Conservation (phyloP, 2,329 filamentous ascomycete genomes). For the Colletotrichum echinochloae region DNA sequence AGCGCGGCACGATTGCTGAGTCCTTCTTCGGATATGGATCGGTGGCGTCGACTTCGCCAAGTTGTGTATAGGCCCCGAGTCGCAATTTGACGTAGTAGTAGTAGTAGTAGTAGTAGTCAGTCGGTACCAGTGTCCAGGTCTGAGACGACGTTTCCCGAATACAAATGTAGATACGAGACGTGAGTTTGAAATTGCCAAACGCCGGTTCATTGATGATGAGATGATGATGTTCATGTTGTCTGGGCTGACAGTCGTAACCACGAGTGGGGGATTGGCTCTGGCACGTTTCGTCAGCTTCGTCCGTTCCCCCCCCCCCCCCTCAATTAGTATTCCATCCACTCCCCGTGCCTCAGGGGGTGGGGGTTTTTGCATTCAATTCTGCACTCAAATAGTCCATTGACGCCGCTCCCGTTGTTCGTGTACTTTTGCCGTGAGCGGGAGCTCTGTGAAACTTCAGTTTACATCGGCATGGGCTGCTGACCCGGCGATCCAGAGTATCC, state of each 20-base stretch:
- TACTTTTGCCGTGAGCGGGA: not conserved
- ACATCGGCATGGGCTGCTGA: conserved; percentile 24
- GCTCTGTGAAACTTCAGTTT: not conserved
- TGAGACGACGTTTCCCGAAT: not conserved
- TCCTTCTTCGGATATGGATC: not conserved
- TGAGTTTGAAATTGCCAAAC: conserved; percentile 36
- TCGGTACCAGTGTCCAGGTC: not conserved
- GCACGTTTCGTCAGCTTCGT: conserved; percentile 11
- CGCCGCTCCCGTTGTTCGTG: not conserved
- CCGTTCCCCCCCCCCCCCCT: not conserved
- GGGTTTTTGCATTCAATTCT: not conserved
- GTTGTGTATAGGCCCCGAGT: not conserved
- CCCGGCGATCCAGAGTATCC: not conserved
- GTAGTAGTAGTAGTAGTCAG: not conserved
- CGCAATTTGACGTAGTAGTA: not conserved
- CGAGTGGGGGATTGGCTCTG: not conserved
- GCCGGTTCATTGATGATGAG: conserved; percentile 30
- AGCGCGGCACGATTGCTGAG: not conserved
- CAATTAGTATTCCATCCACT: conserved; percentile 1
- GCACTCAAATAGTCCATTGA: not conserved
- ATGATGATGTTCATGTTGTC: conserved; percentile 1
- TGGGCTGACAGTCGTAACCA: conserved; percentile 10
- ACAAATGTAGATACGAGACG: conserved; percentile 32
- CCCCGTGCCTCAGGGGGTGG: not conserved
- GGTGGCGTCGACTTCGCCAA: not conserved